phyloP scores from a whole-genome alignment of 345 rosid genomes.

The Eucalyptus curtisii region DNA sequence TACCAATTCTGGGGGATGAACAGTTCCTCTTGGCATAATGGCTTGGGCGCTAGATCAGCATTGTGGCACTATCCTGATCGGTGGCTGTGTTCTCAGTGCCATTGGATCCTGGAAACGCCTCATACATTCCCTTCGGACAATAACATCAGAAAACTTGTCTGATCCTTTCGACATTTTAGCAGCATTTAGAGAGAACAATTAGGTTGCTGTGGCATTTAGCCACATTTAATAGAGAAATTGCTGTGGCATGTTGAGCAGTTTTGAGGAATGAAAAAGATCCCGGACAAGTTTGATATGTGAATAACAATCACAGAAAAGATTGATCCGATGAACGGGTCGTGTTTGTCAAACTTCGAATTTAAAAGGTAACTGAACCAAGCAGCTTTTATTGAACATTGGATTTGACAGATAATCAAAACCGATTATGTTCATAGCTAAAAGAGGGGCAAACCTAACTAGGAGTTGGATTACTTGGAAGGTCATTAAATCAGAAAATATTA shows the following conservation, averaged over 20 bases:
- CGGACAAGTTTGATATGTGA: background rate
- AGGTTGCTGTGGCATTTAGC: background rate
- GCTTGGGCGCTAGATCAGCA: slow-evolving; percentile 53
- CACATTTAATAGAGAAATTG: background rate
- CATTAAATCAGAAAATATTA: background rate
- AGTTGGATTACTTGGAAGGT: background rate
- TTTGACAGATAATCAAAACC: background rate
- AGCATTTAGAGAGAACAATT: background rate
- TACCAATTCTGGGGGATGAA: slow-evolving; percentile 86
- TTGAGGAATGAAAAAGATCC: background rate
- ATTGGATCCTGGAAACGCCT: slow-evolving; percentile 81
- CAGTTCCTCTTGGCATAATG: slow-evolving; percentile 81
- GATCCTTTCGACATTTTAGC: background rate
- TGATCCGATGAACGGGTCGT: background rate
- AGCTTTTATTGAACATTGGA: background rate
- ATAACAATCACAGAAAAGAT: background rate
- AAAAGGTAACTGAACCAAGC: background rate
- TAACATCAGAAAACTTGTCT: background rate
- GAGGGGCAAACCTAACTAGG: background rate
- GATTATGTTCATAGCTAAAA: rapidly evolving
- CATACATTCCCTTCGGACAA: slow-evolving; percentile 8
- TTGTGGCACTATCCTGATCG: slow-evolving; percentile 78
- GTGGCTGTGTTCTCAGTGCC: slow-evolving; percentile 10
- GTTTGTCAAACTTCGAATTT: background rate
- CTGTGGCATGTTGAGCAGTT: background rate